These are phyloP conservation scores for Xylaria sp. DNA, from an alignment of 2,329 filamentous ascomycete species.

Conservation along the genomic window DNA sequence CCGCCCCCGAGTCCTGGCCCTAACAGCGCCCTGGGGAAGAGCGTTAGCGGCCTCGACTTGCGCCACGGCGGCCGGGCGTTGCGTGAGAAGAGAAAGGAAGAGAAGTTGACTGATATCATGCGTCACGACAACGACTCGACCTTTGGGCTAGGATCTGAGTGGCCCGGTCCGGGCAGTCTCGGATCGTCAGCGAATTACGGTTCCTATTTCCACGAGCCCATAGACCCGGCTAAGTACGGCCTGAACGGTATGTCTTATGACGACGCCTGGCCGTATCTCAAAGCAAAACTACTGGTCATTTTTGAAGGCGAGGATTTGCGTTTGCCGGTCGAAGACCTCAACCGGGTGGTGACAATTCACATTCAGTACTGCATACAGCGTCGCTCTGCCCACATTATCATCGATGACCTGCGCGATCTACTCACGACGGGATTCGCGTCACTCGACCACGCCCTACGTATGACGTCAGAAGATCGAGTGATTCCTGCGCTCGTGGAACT, in stretches of 20 bases:
- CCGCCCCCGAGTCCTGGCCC: constrained; percentile 74
- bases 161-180: constrained; percentile 60
- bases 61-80: constrained; percentile 77
- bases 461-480: constrained; percentile 82
- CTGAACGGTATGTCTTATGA: constrained; percentile 74
- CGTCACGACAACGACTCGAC: constrained; percentile 59
- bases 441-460: constrained; percentile 80
- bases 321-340: constrained; percentile 83
- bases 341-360: constrained; percentile 78
- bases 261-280: constrained; percentile 82
- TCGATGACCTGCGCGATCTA: constrained; percentile 79
- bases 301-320: constrained; percentile 83
- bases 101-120: constrained; percentile 55
- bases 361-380: constrained; percentile 79
- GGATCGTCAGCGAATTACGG: constrained; percentile 47
- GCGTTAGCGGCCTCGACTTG: constrained; percentile 79
- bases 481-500: constrained; percentile 90
- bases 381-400: constrained; percentile 69
- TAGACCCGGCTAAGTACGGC: constrained; percentile 65
- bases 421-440: constrained; percentile 82
- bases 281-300: constrained; percentile 75
- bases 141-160: constrained; percentile 51
- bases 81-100: constrained; percentile 81
- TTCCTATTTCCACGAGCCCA: constrained; percentile 55
- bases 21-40: constrained; percentile 74